A percentile compares a stretch with the other conserved stretches of the same genome.
These are phyloP conservation scores for Mycena olivaceomarginata DNA, from an alignment of 768 basidiomycete genomes.

Conservation along the genomic window DNA sequence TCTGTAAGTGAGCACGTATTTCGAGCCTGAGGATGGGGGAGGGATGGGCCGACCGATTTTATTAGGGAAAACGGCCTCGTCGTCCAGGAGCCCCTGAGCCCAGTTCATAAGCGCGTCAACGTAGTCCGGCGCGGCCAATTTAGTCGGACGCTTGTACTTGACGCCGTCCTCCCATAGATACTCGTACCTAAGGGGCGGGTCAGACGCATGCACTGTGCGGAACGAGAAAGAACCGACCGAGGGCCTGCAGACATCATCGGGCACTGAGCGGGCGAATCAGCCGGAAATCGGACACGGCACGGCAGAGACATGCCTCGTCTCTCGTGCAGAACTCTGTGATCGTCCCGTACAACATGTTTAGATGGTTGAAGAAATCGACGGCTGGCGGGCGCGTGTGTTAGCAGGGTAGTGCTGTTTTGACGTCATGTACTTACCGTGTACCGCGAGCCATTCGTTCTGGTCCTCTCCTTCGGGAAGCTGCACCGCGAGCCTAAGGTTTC, in stretches of 20 bases:
- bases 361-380: constrained; percentile 99
- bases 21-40: not conserved
- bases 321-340: constrained; percentile 98
- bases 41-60: constrained; percentile 82
- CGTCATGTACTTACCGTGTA: constrained; percentile 83
- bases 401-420: not conserved
- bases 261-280: constrained; percentile 69
- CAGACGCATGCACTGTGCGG: constrained; percentile 20
- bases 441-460: constrained; percentile 98
- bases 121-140: constrained; percentile 96
- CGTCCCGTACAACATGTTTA: constrained; percentile 99
- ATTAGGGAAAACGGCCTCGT: constrained; percentile 94
- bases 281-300: constrained; percentile 30
- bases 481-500: constrained; percentile 94
- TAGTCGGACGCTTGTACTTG: constrained; percentile 93
- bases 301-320: constrained; percentile 79
- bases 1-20: constrained; percentile 8
- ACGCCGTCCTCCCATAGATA: constrained; percentile 96
- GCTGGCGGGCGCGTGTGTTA: constrained; percentile 67
- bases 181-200: constrained; percentile 78
- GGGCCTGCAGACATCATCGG: constrained; percentile 98
- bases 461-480: constrained; percentile 98
- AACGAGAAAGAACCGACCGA: constrained; percentile 70
- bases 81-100: constrained; percentile 95
- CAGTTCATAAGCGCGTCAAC: constrained; percentile 99